Base-by-base conservation (phyloP, 192 early-diverging fungal species). In the Allomyces macrogynus region DNA sequence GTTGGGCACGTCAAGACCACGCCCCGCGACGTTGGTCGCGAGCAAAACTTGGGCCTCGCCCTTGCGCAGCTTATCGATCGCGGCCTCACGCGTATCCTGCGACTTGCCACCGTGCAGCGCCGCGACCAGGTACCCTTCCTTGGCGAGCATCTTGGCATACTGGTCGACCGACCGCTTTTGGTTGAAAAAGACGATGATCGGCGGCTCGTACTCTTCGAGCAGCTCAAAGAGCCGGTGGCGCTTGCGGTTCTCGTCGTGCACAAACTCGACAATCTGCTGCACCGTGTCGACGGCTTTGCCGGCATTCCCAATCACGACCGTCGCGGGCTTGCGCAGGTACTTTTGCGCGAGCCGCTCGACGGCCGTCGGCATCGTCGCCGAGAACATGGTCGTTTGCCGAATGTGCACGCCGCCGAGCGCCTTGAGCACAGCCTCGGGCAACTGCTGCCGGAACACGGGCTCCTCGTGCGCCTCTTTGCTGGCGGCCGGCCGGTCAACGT, bases 1-100 rank as follows among this genome's bases (percentile, higher is more conserved):
- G 69, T 99, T 87, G 70, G 95, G 92, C 67, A 99, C 83, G 77
- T 99, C 96, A 70, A 99, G 94, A 80, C 96, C 96, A 74, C 96
- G 91, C 43, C 92, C 93, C 43, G 94, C 96, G 22, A 99, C 96
- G 77, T 99, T 94, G 0, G 94, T 99, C 12, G 96, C 96, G 61
- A 99, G 90, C 63, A 99, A 74, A 42, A 99, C 82, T 62, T 90
- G 90, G 54, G 83, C 88, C 23, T 79, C 73, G 22, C 92, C 90
- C 65, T 70, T 80, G 68, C 90, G 92, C 60, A 99, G 75, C 64
- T 87, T 80, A 0, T 81, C 82, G 42, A 99, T 74, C 26, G 90
- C 78, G 54, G 82, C 71, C 75, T 99, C 96, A 74, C 95, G 86
- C 78, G 95, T 92, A 67, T 99, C 96, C 72, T 99, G 96, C 25